A percentile compares a stretch with the other conserved stretches of the same genome.
Conservation (phyloP, 306 rosid species). For the Chamaecrista fasciculata region DNA sequence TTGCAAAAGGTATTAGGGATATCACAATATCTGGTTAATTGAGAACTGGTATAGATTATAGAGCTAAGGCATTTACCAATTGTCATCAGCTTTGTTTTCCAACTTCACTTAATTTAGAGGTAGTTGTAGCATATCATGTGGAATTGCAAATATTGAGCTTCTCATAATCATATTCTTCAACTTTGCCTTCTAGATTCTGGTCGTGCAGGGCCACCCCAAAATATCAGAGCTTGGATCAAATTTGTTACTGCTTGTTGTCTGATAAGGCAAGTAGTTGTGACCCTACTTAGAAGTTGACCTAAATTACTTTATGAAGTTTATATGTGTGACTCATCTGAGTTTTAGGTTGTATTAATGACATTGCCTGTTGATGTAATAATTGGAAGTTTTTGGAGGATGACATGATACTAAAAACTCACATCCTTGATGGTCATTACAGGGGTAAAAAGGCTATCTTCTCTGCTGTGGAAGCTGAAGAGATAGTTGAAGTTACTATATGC, state of each 20-base stretch:
- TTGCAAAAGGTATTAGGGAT: not conserved
- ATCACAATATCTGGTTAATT: not conserved
- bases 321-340: not conserved
- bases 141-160: constrained; percentile 16
- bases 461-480: constrained; percentile 73
- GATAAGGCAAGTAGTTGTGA: constrained; percentile 47
- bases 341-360: constrained; percentile 8
- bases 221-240: constrained; percentile 75
- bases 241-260: constrained; percentile 59
- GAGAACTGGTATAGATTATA: not conserved
- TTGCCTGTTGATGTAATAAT: constrained; percentile 10
- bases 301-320: not conserved
- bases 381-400: constrained; percentile 1
- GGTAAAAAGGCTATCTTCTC: constrained; percentile 52
- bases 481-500: constrained; percentile 63
- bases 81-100: constrained; percentile 1
- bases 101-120: not conserved
- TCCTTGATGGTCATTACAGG: constrained; percentile 48
- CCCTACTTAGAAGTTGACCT: constrained; percentile 4
- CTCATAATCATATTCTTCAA: constrained; percentile 22
- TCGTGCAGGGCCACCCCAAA: constrained; percentile 65
- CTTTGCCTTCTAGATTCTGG: constrained; percentile 54
- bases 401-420: constrained; percentile 1
- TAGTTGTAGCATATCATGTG: constrained; percentile 15
- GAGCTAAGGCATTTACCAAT: not conserved